Percentiles rank a stretch among this genome's conserved stretches.
phyloP scores from a whole-genome alignment of 805 yeast genomes.

The Yarrowia deformans region DNA sequence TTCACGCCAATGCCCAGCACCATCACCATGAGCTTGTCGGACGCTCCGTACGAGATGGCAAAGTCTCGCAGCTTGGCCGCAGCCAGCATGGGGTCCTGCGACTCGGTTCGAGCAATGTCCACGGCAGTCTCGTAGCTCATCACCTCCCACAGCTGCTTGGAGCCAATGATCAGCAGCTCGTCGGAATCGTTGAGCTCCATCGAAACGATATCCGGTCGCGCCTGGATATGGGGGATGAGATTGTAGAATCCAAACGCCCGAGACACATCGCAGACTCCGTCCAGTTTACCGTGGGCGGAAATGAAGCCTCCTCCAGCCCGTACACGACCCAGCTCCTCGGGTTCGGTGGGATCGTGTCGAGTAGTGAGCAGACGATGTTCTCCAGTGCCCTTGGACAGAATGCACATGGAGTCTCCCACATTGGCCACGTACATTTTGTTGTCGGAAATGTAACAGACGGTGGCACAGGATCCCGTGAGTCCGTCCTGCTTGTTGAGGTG shows the following conservation, averaged over 20 bases:
- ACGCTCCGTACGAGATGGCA: constrained; percentile 90
- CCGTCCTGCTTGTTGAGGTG: constrained; percentile 70
- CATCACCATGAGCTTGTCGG: constrained; percentile 78
- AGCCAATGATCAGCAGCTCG: constrained; percentile 84
- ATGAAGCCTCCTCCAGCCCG: constrained; percentile 93
- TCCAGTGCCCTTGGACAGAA: constrained; percentile 81
- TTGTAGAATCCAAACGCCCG: constrained; percentile 92
- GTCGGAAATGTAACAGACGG: constrained; percentile 79
- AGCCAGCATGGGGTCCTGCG: constrained; percentile 82
- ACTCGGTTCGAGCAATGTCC: constrained; percentile 81
- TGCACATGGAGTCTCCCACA: constrained; percentile 87
- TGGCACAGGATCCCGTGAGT: constrained; percentile 82
- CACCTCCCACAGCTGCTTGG: constrained; percentile 83
- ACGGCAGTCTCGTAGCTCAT: constrained; percentile 85
- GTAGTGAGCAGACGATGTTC: constrained; percentile 75
- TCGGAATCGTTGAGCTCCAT: constrained; percentile 70
- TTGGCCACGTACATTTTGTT: constrained; percentile 79
- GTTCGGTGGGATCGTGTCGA: constrained; percentile 82
- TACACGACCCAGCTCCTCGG: constrained; percentile 71
- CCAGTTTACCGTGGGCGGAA: constrained; percentile 80
- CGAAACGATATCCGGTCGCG: constrained; percentile 81
- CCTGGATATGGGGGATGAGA: constrained; percentile 83
- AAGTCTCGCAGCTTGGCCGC: constrained; percentile 93
- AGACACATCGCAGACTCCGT: constrained; percentile 81
- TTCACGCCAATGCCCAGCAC: constrained; percentile 64